Base-by-base conservation (phyloP, 2,329 filamentous ascomycete species). In the Colletotrichum spinosum region DNA sequence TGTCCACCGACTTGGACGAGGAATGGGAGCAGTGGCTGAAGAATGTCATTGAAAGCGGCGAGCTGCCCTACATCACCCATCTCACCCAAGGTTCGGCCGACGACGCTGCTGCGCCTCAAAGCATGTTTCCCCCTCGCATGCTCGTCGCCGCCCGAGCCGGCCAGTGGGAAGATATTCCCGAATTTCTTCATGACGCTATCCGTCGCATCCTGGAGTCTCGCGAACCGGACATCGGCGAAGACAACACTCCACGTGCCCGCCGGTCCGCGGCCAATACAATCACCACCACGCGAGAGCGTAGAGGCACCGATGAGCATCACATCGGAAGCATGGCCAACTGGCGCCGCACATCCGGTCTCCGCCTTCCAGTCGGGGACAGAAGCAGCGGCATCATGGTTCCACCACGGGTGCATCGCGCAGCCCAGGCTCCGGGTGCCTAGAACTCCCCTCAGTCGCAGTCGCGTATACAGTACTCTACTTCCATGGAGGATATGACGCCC, bases 21-120 rank as follows among this genome's bases (percentile, higher is more conserved):
- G 89, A 90, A 70, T 92, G 88, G 89, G 90, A 92, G 75, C 88
- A 91, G 74, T 92, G 89, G 86, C 79, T 92, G 66, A 92, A 92
- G 76, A 88, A 89, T 71, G 88, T 86, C 48, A 85, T 90, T 53
- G 90, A 92, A 72, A 82, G 85, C 6, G 89, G 89, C 65, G 80
- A 85, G 60, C 77, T 88, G 42, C 79, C 83, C 15, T 79, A 81
- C 54, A 72, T 85, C 34, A 80, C 82, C 50, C 79, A 83, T 57
- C 79, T 81, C 65, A 69, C 74, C 55, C 69, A 75, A 56, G 75
- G 77, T 67, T 70, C 69, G 56, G 73, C 69, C 70, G 76, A 75
- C 70, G 73, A 75, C 72, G 77, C 70, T 74, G 70, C 67, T 52
- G 64, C 73, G 12, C 70, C 76, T 49, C 70, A 75, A 59, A 64